Evolutionary conservation across 2,329 filamentous ascomycete species (phyloP), one percentile per base, ranked within the genome.

Genomic region (Sporothrix pseudoabietina): DNA sequence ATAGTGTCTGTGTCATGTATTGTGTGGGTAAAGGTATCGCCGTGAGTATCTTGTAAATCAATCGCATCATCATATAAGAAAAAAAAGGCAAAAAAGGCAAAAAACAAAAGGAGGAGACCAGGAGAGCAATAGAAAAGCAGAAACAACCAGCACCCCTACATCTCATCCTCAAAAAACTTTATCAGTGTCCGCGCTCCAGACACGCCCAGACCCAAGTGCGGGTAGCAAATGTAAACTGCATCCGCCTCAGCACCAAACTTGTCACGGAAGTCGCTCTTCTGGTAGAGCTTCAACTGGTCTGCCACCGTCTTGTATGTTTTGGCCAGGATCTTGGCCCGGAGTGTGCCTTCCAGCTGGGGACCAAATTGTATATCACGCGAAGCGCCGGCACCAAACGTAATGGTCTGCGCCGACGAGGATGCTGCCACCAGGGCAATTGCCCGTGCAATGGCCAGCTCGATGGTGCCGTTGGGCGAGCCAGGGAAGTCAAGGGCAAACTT

Each of bases 401-500:
- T 91, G 30, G 85, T 87, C 72, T 86, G 89, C 85, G 35, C 91
- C 91, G 55, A 85, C 82, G 57, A 63, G 4, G 57, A 63, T 49
- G 85, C 84, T 0, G 84, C 83, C 69, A 88, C 81, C 55, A 79
- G 79, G 7, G 81, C 78, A 74, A 97, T 86, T 0, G 91, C 89
- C 79, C 91, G 87, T 52, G 92, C 89, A 77, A 97, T 92, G 55
- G 96, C 88, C 55, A 91, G 87, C 83, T 98, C 94, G 76, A 97
- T 97, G 47, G 92, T 91, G 65, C 94, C 94, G 61, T 89, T 93
- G n/a, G 94, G 92, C 0, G 94, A 89, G 35, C 89, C 89, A 0
- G 94, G 94, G 86, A 98, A 97, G 82, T 98, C 94, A 72, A 98
- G 89, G n/a, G 92, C 92, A 85, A 96, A 97, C 84, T 98, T 98